Conservation (phyloP, 257 asterid genomes). For the Perilla frutescens region DNA sequence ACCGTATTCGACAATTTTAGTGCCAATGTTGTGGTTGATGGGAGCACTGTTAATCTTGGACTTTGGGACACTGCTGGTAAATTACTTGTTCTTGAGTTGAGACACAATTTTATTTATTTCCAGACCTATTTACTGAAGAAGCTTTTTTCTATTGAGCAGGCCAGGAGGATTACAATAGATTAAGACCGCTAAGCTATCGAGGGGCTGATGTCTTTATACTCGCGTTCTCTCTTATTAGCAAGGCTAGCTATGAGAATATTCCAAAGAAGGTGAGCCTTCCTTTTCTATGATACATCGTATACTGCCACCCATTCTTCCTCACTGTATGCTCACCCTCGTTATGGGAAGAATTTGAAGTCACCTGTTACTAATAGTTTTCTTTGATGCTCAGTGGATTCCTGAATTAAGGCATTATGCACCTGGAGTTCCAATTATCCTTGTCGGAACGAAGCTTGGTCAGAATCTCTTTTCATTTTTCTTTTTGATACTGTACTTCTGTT, state of each 20-base stretch:
- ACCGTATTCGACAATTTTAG: constrained; percentile 93
- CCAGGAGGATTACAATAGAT: constrained; percentile 87
- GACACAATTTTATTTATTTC: background rate
- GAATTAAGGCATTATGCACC: constrained; percentile 95
- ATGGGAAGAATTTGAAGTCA: constrained; percentile 9
- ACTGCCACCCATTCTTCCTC: constrained; percentile 5
- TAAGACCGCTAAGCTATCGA: constrained; percentile 90
- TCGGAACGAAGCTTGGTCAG: constrained; percentile 95
- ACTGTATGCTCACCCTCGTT: background rate
- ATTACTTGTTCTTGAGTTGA: constrained; percentile 7
- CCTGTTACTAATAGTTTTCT: constrained; percentile 34
- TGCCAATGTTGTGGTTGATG: constrained; percentile 86
- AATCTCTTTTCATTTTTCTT: constrained; percentile 35
- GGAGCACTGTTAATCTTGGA: constrained; percentile 81
- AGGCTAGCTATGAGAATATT: constrained; percentile 87
- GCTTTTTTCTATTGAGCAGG: constrained; percentile 52
- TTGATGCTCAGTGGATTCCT: constrained; percentile 84
- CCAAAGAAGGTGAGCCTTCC: constrained; percentile 61
- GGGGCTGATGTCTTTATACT: constrained; percentile 97
- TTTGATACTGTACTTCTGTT: constrained; percentile 11
- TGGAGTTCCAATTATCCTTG: constrained; percentile 88
- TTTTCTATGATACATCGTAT: background rate
- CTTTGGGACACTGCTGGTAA: constrained; percentile 95
- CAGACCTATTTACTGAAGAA: constrained; percentile 24
- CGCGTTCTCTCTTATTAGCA: constrained; percentile 89